These are phyloP conservation scores for Schizochytrium sp. DNA, from an alignment of 108 stramenopile species.

Conservation along the genomic window DNA sequence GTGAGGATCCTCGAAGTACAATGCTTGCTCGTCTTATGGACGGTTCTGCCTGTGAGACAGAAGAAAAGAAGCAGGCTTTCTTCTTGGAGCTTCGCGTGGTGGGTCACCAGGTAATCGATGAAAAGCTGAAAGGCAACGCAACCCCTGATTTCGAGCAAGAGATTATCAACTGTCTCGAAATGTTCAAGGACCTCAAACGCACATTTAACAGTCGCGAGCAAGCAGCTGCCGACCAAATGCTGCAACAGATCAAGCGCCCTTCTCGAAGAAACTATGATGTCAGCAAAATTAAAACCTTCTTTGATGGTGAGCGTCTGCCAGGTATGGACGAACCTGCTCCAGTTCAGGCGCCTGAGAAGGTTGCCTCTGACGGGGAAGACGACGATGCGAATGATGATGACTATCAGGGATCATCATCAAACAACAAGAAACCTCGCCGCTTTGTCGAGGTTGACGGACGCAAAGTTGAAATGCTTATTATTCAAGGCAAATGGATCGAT, in stretches of 20 bases:
- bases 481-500: constrained; percentile 46
- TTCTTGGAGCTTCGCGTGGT: constrained; percentile 46
- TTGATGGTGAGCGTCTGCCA: not conserved
- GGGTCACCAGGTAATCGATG: constrained; percentile 45
- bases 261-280: constrained; percentile 37
- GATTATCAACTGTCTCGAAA: constrained; percentile 3
- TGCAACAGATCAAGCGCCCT: constrained; percentile 53
- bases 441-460: constrained; percentile 2
- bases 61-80: constrained; percentile 20
- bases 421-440: constrained; percentile 12
- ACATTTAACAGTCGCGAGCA: constrained; percentile 26
- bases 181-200: not conserved
- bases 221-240: not conserved
- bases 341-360: not conserved
- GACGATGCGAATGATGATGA: not conserved
- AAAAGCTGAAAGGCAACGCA: not conserved
- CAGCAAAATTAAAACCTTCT: constrained; percentile 36
- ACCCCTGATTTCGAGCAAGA: constrained; percentile 18
- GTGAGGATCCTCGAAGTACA: constrained; percentile 37
- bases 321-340: not conserved
- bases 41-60: not conserved
- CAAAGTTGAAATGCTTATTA: constrained; percentile 21
- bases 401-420: not conserved
- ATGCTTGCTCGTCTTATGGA: constrained; percentile 12
- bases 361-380: not conserved